Base-by-base conservation (phyloP, 441 rosid genomes). In the Viola pubescens region DNA sequence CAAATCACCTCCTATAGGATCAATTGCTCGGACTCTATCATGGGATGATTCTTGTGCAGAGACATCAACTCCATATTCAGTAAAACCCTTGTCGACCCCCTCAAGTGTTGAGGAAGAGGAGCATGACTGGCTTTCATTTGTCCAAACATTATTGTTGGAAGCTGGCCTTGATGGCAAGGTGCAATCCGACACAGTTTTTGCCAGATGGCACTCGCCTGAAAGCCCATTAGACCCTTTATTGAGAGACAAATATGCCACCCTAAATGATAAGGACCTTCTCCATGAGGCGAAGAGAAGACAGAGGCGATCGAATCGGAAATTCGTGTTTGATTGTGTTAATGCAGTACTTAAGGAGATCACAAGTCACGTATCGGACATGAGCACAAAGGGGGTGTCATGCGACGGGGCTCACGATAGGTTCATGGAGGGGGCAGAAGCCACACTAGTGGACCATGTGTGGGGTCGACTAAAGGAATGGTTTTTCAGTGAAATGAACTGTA, bases 1-100 rank as follows among this genome's bases (percentile, higher is more conserved):
- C 78, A 89, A 92, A 57, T 92, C 97, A 43, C 95, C 98, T 12
- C 94, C 82, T 46, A 94, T 94, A 43, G 96, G 71, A 58, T 90
- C 99, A 16, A 72, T 90, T 9, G 80, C 96, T 45, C 77, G 97
- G 73, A 81, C 79, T 45, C 71, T 90, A 46, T 77, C 91, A 52
- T 82, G 94, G 92, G 85, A 82, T 55, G 80, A 83, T 51, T 76
- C 81, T 12, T 65, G 77, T 61, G 64, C 73, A 4, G 80, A 74
- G 59, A 79, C 79, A 34, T 69, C 79, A 48, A 74, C 82, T 59
- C 56, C 81, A 2, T 61, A 57, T 67, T 45, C 81, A 54, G 63
- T 79, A 52, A 79, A 84, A 59, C 77, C 75, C 62, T 70, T 85
- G 4, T 56, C 56, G 2, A 67, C 67, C 62, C 45, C 69, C 63